Base-by-base conservation (phyloP, 305 asterid genomes). In the Coffea humblotiana region DNA sequence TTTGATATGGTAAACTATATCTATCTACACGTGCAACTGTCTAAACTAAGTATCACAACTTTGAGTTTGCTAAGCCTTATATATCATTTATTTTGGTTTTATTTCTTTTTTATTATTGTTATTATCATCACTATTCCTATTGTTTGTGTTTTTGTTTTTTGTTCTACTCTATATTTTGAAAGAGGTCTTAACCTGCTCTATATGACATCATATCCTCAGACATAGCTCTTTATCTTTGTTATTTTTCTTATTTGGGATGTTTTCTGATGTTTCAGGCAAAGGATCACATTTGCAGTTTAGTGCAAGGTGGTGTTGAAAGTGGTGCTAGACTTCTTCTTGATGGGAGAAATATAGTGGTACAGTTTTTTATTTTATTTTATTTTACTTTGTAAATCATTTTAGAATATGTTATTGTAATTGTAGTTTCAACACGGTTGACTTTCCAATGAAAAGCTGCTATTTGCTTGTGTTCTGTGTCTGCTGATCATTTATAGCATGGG, bases 291-390 rank as follows among this genome's bases (percentile, higher is more conserved):
- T 85, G 90, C 84, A 84, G 81, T 78, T 82, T 85, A 74, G 84
- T 88, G 40, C 84, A 88, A 80, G 80, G 78, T 73, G 88, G 89
- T 64, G 81, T 85, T 71, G 81, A 74, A 68, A 80, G 81, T 78
- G 89, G 90, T 19, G 90, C 89, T 82, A 82, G 89, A 73, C 89
- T 84, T 82, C 80, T 84, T 77, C 88, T 88, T 73, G 90, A 88
- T 65, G 90, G 90, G 72, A 88, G 90, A 74, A 77, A 80, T 71
- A 81, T 84, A 76, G 86, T 84, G 89, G 90, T 85, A 85, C 66
- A 54, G 29, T n/a, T 74, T 63, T 67, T n/a, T 77, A 83, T 66
- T 81, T 11, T 65, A 32, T 32, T 32, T 32, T 32, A 32, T 32
- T 32, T 32, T 32, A 32, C 32, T 72, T 77, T 40, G 43, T 40